A percentile compares a stretch with the other conserved stretches of the same genome.
phyloP scores from a whole-genome alignment of 352 stramenopile species.

The Phytophthora pini region DNA sequence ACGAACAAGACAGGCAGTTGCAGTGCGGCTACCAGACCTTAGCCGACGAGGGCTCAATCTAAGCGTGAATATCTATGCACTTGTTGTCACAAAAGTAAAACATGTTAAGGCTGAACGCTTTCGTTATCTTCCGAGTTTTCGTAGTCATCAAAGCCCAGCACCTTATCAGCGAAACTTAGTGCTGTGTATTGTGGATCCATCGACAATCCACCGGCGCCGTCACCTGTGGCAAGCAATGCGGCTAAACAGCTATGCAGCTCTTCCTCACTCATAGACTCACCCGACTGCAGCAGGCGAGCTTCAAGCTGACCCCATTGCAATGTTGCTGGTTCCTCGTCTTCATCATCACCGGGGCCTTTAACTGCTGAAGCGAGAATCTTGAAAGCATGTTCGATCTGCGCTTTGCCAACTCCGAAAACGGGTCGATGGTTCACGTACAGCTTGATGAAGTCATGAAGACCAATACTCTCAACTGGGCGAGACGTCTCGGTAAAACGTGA shows the following conservation, averaged over 20 bases:
- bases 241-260: constrained; percentile 85
- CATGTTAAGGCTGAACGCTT: constrained; percentile 1
- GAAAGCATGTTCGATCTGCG: constrained; percentile 84
- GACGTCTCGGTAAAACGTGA: constrained; percentile 80
- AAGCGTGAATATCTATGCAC: constrained; percentile 13
- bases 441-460: constrained; percentile 83
- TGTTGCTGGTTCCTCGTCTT: constrained; percentile 17
- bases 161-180: constrained; percentile 79
- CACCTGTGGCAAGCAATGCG: constrained; percentile 64
- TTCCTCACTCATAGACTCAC: constrained; percentile 82
- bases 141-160: constrained; percentile 92
- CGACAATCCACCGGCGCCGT: constrained; percentile 17
- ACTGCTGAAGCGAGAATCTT: constrained; percentile 40
- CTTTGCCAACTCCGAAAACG: constrained; percentile 85
- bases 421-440: constrained; percentile 95
- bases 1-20: constrained; percentile 29
- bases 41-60: constrained; percentile 21
- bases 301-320: constrained; percentile 77
- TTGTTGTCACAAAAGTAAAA: neutral
- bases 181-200: constrained; percentile 68
- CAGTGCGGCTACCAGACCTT: constrained; percentile 27
- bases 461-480: constrained; percentile 69
- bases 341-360: constrained; percentile 3
- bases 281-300: constrained; percentile 63
- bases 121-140: constrained; percentile 32